A percentile compares a stretch with the other conserved stretches of the same genome.
Evolutionary conservation across 129 eudicot genomes (phyloP).

Genomic region (Flaveria sonorensis): DNA sequence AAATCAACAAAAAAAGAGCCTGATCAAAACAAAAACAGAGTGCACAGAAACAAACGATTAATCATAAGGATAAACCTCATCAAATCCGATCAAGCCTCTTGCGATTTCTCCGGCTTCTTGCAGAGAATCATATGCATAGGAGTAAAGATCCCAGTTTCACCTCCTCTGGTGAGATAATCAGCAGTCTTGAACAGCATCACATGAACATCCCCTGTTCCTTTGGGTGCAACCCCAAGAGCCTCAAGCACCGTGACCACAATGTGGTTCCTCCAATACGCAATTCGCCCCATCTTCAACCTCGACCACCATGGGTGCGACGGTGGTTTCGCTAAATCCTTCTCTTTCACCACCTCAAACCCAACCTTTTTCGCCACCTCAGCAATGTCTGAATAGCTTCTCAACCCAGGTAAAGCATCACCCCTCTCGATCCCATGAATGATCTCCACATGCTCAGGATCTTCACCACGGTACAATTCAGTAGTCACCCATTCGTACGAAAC

Average conservation of each 20-base stretch:
- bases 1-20: conserved; percentile 13
- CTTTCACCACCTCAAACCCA: conserved; percentile 83
- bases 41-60: conserved; percentile 14
- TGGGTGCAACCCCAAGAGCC: conserved; percentile 77
- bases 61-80: conserved; percentile 36
- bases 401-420: conserved; percentile 88
- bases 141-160: conserved; percentile 72
- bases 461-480: conserved; percentile 54
- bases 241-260: conserved; percentile 63
- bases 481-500: conserved; percentile 92
- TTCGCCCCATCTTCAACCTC: conserved; percentile 87
- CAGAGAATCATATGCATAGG: conserved; percentile 97
- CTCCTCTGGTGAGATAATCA: conserved; percentile 74
- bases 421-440: conserved; percentile 88
- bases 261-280: conserved; percentile 96
- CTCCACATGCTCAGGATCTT: conserved; percentile 71
- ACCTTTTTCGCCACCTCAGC: conserved; percentile 69
- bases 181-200: conserved; percentile 91
- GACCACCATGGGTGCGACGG: conserved; percentile 93
- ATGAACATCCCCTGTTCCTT: conserved; percentile 85
- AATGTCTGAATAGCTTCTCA: conserved; percentile 65
- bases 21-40: conserved; percentile 8
- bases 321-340: conserved; percentile 79
- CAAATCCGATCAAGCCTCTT: conserved; percentile 29
- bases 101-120: conserved; percentile 59